Evolutionary conservation across 331 rosid genomes (phyloP).

Genomic region (Malus hybrid): DNA sequence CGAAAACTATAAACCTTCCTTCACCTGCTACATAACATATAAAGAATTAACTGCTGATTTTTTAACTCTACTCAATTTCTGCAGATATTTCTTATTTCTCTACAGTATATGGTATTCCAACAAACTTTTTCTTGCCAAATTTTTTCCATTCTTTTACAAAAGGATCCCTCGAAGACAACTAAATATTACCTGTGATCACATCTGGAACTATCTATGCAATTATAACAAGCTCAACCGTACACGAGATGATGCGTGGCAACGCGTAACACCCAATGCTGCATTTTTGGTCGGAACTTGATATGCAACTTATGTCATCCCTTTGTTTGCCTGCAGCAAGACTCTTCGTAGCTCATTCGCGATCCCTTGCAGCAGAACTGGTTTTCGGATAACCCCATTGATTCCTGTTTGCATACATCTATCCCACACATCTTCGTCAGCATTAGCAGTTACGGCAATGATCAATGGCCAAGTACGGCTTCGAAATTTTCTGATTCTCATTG

Average conservation of each 20-base stretch:
- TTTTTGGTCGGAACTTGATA: constrained; percentile 6
- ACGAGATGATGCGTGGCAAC: background rate
- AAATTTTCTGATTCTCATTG: constrained; percentile 62
- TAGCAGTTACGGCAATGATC: constrained; percentile 57
- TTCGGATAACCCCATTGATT: constrained; percentile 61
- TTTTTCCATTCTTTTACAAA: background rate
- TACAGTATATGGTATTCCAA: background rate
- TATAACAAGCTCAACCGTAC: constrained; percentile 12
- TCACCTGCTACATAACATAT: background rate
- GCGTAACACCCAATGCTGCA: background rate
- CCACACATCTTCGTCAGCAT: constrained; percentile 63
- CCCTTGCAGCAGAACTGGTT: constrained; percentile 68
- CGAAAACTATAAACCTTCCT: background rate
- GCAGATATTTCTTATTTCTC: background rate
- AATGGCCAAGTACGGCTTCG: constrained; percentile 79
- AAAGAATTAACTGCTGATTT: background rate
- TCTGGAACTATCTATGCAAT: constrained; percentile 12
- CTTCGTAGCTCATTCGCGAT: constrained; percentile 63
- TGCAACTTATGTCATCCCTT: constrained; percentile 24
- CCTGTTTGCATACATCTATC: constrained; percentile 68
- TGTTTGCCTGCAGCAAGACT: constrained; percentile 58
- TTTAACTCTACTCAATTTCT: background rate
- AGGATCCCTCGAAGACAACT: background rate
- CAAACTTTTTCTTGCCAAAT: background rate
- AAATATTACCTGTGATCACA: constrained; percentile 8